Base-by-base conservation (phyloP, 192 early-diverging fungal genomes). In the Phlyctochytrium bullatum region DNA sequence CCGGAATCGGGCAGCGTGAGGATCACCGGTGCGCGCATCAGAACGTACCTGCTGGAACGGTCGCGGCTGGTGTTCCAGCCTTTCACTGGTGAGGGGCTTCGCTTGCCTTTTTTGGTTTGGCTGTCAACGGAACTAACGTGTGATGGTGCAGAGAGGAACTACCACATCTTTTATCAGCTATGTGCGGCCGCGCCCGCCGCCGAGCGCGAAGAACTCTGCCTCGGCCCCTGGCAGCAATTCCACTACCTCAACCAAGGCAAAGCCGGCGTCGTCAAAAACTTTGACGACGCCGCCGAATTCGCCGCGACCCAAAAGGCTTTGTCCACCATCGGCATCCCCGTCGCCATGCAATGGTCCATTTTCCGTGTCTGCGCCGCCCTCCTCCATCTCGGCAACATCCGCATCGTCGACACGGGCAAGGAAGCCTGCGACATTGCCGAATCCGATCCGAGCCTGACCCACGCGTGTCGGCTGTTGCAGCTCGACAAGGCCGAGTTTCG, bases 111-210 rank as follows among this genome's bases (percentile, higher is more conserved):
- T 16, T 28, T 40, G 12, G 25, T 31, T 30, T 24, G 4, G 33
- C 52, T 3, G 29, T 25, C 25, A 27, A 20, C 1, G 27, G 2
- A 23, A 75, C 29, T 62, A n/a, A n/a, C n/a, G 63, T 34, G 32
- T 14, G 1, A 23, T 32, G 28, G 20, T 70, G 10, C n/a, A 77
- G 93, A 95, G 78, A 85, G 94, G 62, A 95, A 94, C 80, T 96
- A 96, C 79, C 94, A 96, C 74, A 91, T 96, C 68, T 96, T 96
- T 71, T 96, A 96, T 76, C 94, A 96, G 59, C 59, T 76, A 3
- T 76, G 75, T 54, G 66, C 66, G 4, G 75, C 72, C 16, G 67
- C 62, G 10, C 75, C 75, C 10, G 66, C 73, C n/a, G 75, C 75
- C 6, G 75, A 76, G 40, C 47, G 76, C 30, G 87, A 90, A 54